phyloP scores from a whole-genome alignment of 192 early-diverging fungal species.

The Backusella mclennaniae region DNA sequence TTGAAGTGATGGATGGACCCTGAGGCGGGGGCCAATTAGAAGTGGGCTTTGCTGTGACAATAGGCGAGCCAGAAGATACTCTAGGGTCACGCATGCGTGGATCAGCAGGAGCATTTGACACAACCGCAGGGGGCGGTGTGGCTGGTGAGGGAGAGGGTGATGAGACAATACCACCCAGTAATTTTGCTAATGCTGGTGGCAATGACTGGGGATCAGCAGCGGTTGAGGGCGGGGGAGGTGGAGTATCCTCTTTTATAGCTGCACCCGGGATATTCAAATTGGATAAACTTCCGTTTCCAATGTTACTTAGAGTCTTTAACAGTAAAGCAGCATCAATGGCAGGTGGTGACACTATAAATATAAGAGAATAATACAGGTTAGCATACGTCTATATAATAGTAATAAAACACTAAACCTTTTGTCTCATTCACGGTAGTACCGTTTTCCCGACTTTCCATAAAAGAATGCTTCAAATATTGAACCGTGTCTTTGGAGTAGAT shows the following conservation, averaged over 20 bases:
- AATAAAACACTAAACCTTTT: conserved; percentile 13
- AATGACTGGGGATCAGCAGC: background rate
- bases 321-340: conserved; percentile 17
- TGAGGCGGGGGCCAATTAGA: conserved; percentile 10
- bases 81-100: conserved; percentile 15
- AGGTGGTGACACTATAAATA: background rate
- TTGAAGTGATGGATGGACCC: conserved; percentile 5
- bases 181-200: conserved; percentile 16
- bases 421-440: background rate
- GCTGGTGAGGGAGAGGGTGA: background rate
- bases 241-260: background rate
- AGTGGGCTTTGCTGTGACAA: background rate
- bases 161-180: conserved; percentile 13
- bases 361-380: background rate
- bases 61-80: background rate
- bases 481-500: conserved; percentile 34
- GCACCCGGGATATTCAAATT: conserved; percentile 4
- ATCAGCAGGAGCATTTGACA: background rate
- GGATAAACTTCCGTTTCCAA: conserved; percentile 18
- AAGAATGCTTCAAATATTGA: conserved; percentile 24
- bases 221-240: background rate
- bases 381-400: background rate
- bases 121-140: background rate
- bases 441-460: conserved; percentile 14
- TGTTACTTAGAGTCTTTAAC: conserved; percentile 7